Percentiles rank a stretch among this genome's conserved stretches.
Conservation (phyloP, 106 monocot genomes). For the Agapanthus africanus region DNA sequence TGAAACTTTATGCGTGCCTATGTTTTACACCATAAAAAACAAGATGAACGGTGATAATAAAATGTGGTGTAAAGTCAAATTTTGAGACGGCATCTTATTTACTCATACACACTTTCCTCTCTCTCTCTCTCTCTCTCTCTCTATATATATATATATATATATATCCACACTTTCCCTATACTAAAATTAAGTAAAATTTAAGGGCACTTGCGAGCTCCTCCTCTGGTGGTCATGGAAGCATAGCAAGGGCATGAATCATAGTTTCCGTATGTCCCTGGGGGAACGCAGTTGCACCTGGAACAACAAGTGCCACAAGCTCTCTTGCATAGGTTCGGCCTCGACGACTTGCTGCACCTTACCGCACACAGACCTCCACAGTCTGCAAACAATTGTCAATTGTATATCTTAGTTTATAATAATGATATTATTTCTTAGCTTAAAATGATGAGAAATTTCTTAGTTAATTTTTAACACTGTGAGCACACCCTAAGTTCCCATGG, state of each 20-base stretch:
- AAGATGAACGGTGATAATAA: too few relatives aligned
- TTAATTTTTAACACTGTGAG: neutral
- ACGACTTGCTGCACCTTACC: constrained; percentile 25
- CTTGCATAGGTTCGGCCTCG: constrained; percentile 32
- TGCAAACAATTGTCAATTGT: constrained; percentile 5
- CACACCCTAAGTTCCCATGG: neutral
- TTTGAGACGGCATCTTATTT: too few relatives aligned
- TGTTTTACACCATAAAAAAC: too few relatives aligned
- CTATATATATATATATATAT: too few relatives aligned
- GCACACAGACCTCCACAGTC: constrained; percentile 26
- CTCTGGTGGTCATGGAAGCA: constrained; percentile 29
- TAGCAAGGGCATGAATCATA: constrained; percentile 36
- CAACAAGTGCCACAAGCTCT: constrained; percentile 45
- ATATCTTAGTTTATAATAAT: neutral
- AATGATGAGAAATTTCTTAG: neutral
- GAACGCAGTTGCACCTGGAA: constrained; percentile 41
- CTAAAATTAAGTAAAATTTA: too few relatives aligned
- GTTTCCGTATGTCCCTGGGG: constrained; percentile 43
- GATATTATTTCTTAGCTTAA: neutral
- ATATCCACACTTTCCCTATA: too few relatives aligned
- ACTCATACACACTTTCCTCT: too few relatives aligned
- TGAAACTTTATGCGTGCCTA: too few relatives aligned
- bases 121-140: too few relatives aligned
- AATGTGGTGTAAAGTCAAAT: too few relatives aligned
- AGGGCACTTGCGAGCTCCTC: constrained; percentile 35